Conservation (phyloP, 2,329 filamentous ascomycete genomes). For the Claviceps maximensis region DNA sequence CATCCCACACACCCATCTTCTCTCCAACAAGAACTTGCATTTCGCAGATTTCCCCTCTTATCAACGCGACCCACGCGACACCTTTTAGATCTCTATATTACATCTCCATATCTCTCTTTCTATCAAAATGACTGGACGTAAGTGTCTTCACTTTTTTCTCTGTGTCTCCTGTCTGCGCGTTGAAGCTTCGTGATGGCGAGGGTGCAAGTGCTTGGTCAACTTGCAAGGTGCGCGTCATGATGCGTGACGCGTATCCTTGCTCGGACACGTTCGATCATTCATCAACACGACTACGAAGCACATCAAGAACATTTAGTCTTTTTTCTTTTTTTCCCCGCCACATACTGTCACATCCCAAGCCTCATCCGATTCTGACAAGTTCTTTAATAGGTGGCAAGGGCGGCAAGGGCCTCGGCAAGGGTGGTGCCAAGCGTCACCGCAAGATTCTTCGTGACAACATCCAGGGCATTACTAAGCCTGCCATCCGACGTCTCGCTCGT, state of each 20-base stretch:
- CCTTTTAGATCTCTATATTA: slow-evolving; percentile 3
- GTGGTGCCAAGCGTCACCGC: slow-evolving; percentile 95
- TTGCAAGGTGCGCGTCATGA: not conserved
- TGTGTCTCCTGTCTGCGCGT: too few species aligned
- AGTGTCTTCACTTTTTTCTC: slow-evolving; percentile 26
- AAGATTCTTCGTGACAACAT: slow-evolving; percentile 99
- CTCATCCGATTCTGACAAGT: slow-evolving; percentile 28
- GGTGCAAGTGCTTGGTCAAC: not conserved
- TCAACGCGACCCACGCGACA: not conserved
- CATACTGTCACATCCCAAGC: not conserved
- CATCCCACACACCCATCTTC: not conserved
- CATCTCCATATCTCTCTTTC: slow-evolving; percentile 11
- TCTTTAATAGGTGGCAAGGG: slow-evolving; percentile 73
- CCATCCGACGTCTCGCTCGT: slow-evolving; percentile 94
- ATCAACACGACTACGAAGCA: not conserved
- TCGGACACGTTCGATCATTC: not conserved
- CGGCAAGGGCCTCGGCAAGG: slow-evolving; percentile 96
- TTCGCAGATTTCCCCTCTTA: not conserved
- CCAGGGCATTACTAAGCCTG: slow-evolving; percentile 97
- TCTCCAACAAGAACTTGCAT: not conserved
- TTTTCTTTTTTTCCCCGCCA: too few species aligned
- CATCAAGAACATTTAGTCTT: not conserved
- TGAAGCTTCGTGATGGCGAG: too few species aligned
- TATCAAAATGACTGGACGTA: slow-evolving; percentile 61
- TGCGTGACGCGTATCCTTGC: not conserved